phyloP scores from a whole-genome alignment of 1,284 basidiomycete genomes.

The Ceratobasidium sp. region DNA sequence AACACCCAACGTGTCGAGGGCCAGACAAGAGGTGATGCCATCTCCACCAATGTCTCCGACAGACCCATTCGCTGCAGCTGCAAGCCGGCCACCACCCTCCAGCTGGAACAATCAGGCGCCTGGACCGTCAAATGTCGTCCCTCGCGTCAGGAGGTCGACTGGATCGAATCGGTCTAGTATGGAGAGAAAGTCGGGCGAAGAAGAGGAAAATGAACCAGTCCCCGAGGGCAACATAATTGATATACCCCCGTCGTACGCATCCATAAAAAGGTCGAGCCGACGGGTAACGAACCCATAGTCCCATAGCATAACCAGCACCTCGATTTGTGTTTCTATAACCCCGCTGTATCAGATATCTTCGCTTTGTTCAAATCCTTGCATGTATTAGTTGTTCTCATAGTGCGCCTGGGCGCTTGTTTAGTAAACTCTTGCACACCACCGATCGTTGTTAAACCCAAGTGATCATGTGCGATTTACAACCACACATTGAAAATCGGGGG shows the following conservation, averaged over 20 bases:
- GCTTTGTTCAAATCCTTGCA: neutral
- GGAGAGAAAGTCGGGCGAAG: slow-evolving; percentile 21
- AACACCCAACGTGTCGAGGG: neutral
- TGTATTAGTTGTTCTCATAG: slow-evolving; percentile 28
- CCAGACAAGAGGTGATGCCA: slow-evolving; percentile 17
- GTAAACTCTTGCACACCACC: slow-evolving; percentile 9
- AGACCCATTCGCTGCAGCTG: slow-evolving; percentile 28
- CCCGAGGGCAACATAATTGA: slow-evolving; percentile 18
- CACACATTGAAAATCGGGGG: slow-evolving; percentile 33
- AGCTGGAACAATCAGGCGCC: slow-evolving; percentile 42
- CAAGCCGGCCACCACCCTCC: slow-evolving; percentile 34
- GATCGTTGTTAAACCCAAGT: slow-evolving; percentile 19
- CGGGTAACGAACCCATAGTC: slow-evolving; percentile 33
- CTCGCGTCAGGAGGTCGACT: slow-evolving; percentile 10
- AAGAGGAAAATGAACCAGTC: slow-evolving; percentile 9
- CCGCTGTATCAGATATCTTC: slow-evolving; percentile 26
- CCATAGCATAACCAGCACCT: neutral
- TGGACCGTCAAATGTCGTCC: slow-evolving; percentile 24
- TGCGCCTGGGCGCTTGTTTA: slow-evolving; percentile 7
- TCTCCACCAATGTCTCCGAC: slow-evolving; percentile 30
- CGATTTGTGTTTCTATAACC: neutral
- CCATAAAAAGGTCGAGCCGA: neutral
- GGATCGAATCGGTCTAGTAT: neutral
- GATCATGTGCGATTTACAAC: slow-evolving; percentile 14
- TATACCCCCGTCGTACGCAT: slow-evolving; percentile 30